phyloP scores from a whole-genome alignment of 129 eudicot species.

The Rutidosis leptorrhynchoides region DNA sequence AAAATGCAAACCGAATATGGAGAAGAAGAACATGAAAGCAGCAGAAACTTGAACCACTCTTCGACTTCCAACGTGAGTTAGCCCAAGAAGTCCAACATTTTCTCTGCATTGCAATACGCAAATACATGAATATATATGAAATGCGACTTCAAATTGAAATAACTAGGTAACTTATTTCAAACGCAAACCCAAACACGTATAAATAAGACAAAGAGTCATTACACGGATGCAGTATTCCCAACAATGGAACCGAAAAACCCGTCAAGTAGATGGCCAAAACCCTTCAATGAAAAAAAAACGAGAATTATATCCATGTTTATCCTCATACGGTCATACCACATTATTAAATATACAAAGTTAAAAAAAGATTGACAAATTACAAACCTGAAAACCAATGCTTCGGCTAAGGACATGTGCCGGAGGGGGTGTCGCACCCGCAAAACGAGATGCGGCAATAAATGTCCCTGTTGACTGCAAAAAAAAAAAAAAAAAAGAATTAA shows the following conservation, averaged over 20 bases:
- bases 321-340: neutral
- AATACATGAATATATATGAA: neutral
- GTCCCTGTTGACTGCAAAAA: constrained; percentile 84
- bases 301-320: neutral
- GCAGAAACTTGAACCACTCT: constrained; percentile 92
- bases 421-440: constrained; percentile 93
- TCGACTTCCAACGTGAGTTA: constrained; percentile 93
- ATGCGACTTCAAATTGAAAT: neutral
- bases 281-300: constrained; percentile 40
- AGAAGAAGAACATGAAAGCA: constrained; percentile 94
- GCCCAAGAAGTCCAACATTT: constrained; percentile 92
- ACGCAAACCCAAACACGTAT: neutral
- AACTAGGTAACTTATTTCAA: neutral
- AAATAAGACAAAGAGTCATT: constrained; percentile 24
- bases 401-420: constrained; percentile 86
- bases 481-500: constrained; percentile 3
- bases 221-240: constrained; percentile 91
- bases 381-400: constrained; percentile 92
- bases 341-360: neutral
- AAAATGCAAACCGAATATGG: constrained; percentile 70
- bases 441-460: constrained; percentile 79
- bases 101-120: constrained; percentile 52
- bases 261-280: constrained; percentile 75
- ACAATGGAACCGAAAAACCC: constrained; percentile 78
- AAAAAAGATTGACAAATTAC: neutral